These are phyloP conservation scores for Ophiorrhiza pumila DNA, from an alignment of 257 asterid genomes.

Conservation along the genomic window DNA sequence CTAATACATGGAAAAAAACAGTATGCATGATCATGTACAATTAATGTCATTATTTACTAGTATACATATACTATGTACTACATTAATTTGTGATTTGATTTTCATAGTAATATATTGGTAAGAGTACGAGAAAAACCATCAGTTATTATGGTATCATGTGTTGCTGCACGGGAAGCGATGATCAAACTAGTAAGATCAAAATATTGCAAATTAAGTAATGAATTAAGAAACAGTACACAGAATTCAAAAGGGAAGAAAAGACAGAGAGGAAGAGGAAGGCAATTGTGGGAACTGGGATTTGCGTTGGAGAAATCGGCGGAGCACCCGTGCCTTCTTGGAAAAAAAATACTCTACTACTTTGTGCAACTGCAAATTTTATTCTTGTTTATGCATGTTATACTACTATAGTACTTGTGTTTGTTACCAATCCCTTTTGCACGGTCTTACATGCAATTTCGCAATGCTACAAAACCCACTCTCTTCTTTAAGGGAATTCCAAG, in stretches of 20 bases:
- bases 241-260: conserved; percentile 1
- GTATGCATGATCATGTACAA: neutral
- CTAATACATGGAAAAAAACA: neutral
- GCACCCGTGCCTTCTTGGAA: conserved; percentile 42
- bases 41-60: too few species aligned
- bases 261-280: conserved; percentile 19
- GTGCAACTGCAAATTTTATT: conserved; percentile 1
- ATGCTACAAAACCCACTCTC: neutral
- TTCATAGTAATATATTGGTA: neutral
- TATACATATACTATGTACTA: too few species aligned
- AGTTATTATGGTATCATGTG: conserved; percentile 21
- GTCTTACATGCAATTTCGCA: conserved; percentile 19
- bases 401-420: neutral
- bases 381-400: neutral
- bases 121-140: conserved; percentile 12
- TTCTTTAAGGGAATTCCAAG: conserved; percentile 12
- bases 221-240: neutral
- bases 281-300: conserved; percentile 30
- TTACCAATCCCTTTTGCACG: conserved; percentile 20
- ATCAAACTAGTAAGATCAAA: neutral
- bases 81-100: neutral
- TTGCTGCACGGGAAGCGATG: conserved; percentile 19
- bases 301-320: conserved; percentile 42
- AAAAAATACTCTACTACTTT: neutral
- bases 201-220: neutral